These are phyloP conservation scores for Lathyrus sativus DNA, from an alignment of 306 rosid genomes.

Conservation along the genomic window DNA sequence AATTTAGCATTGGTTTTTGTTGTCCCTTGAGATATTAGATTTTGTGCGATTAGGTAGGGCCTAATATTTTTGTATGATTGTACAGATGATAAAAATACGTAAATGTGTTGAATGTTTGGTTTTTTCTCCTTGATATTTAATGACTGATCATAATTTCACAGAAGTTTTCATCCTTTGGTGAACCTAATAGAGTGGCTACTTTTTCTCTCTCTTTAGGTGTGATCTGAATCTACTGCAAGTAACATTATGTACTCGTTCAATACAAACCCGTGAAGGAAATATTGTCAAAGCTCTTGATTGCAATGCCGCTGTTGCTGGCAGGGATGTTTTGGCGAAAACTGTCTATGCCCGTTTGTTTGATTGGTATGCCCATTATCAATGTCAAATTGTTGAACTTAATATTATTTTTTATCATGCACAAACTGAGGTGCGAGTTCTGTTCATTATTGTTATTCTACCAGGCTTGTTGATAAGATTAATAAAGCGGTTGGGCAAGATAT, in stretches of 20 bases:
- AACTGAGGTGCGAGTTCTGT: constrained; percentile 11
- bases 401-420: background rate
- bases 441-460: constrained; percentile 44
- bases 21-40: constrained; percentile 21
- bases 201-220: constrained; percentile 56
- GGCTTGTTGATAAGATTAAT: constrained; percentile 98
- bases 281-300: constrained; percentile 92
- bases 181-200: constrained; percentile 12
- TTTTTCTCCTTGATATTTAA: constrained; percentile 32
- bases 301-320: constrained; percentile 80
- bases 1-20: constrained; percentile 24
- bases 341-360: constrained; percentile 88
- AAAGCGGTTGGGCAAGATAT: constrained; percentile 88
- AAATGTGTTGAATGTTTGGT: constrained; percentile 27
- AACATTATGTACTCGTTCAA: constrained; percentile 84
- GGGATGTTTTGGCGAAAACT: constrained; percentile 94
- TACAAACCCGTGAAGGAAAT: constrained; percentile 90
- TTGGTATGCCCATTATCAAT: constrained; percentile 61
- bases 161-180: constrained; percentile 14
- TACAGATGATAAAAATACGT: constrained; percentile 14
- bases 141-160: constrained; percentile 21
- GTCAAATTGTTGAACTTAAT: background rate
- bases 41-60: background rate
- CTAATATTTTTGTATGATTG: constrained; percentile 18
- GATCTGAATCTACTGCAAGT: constrained; percentile 69